Conservation (phyloP, 305 asterid species). For the Vinca major region DNA sequence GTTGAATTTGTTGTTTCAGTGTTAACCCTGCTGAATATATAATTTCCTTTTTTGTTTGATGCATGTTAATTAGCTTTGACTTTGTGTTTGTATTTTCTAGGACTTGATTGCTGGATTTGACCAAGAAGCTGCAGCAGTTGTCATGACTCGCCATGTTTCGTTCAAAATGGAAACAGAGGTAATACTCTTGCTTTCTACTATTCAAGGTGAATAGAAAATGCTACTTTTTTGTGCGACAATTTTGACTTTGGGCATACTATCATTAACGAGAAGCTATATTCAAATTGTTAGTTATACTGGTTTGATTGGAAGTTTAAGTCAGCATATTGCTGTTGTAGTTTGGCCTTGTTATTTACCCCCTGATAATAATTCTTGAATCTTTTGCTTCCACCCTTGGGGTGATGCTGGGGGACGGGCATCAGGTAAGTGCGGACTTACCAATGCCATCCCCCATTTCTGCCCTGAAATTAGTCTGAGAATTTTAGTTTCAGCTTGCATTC, state of each 20-base stretch:
- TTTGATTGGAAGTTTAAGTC: not conserved
- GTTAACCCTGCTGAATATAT: not conserved
- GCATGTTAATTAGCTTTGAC: not conserved
- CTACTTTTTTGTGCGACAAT: not conserved
- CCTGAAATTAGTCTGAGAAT: not conserved
- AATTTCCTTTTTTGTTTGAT: not conserved
- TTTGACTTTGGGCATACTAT: conserved; percentile 6
- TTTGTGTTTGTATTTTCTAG: conserved; percentile 28
- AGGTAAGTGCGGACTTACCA: not conserved
- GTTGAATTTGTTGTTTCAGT: not conserved
- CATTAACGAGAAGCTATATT: not conserved
- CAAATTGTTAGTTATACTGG: not conserved
- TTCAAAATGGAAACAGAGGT: conserved; percentile 99
- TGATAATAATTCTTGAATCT: not conserved
- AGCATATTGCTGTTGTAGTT: not conserved
- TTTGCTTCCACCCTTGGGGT: not conserved
- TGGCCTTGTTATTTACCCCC: too few species aligned
- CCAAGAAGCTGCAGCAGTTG: conserved; percentile 99
- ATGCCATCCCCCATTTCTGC: not conserved
- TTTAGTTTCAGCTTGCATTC: not conserved
- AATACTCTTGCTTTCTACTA: conserved; percentile 7
- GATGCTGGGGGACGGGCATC: not conserved
- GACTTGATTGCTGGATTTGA: conserved; percentile 94
- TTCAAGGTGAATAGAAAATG: not conserved
- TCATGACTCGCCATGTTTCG: conserved; percentile 93